Percentiles rank a stretch among this genome's conserved stretches.
Conservation (phyloP, 2,329 filamentous ascomycete species). For the Hypoxylon sp. region DNA sequence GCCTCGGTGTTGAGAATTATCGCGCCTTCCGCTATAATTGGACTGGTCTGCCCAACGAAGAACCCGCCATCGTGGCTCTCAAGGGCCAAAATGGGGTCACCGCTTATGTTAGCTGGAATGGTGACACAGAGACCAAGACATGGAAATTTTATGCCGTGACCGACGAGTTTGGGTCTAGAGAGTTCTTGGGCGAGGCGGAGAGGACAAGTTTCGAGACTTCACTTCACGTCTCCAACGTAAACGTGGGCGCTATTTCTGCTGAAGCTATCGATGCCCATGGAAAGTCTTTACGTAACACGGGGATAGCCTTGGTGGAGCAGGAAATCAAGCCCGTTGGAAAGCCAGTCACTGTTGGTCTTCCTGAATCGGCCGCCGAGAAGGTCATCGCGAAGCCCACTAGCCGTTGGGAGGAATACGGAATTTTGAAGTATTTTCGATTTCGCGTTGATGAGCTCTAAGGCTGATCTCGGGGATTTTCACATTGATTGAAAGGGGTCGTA, state of each 20-base stretch:
- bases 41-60: constrained; percentile 64
- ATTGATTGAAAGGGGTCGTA: background rate
- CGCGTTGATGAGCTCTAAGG: constrained; percentile 18
- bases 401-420: constrained; percentile 30
- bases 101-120: constrained; percentile 69
- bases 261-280: constrained; percentile 49
- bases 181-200: constrained; percentile 57
- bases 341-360: background rate
- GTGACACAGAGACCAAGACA: constrained; percentile 61
- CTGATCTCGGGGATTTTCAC: background rate
- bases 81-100: constrained; percentile 43
- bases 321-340: constrained; percentile 47
- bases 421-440: constrained; percentile 33
- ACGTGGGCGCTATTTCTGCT: constrained; percentile 44
- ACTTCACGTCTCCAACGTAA: constrained; percentile 35
- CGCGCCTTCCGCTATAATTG: constrained; percentile 50
- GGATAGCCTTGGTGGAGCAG: constrained; percentile 47
- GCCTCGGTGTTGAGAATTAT: constrained; percentile 48
- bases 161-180: constrained; percentile 55
- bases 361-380: constrained; percentile 8
- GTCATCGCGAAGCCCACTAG: constrained; percentile 2
- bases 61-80: constrained; percentile 51
- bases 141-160: constrained; percentile 66
- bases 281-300: constrained; percentile 44
- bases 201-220: constrained; percentile 63